Base-by-base conservation (phyloP, 352 stramenopile genomes). In the Blastocystis sp. region DNA sequence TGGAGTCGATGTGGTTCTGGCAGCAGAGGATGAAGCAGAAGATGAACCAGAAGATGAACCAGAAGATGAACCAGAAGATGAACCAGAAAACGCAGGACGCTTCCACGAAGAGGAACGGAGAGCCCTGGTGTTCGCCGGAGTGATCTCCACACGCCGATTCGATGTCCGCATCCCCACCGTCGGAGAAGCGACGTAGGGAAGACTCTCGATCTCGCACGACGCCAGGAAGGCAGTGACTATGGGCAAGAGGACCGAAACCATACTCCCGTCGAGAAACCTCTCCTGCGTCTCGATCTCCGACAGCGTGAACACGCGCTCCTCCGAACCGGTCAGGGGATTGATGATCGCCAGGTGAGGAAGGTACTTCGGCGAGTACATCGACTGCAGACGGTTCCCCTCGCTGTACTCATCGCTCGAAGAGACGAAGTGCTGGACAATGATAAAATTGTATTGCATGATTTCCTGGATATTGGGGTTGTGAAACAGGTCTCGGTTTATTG, bases 371-470 rank as follows among this genome's bases (percentile, higher is more conserved):
- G 39, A 20, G 34, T 85, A 85, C 7, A 47, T n/a, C 16, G 37
- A 18, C 16, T 53, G 26, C 26, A 85, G 54, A n/a, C 73, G 73
- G 20, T 68, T 68, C 4, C 73, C 73, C 26, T 85, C 73, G 34
- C 73, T 66, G 30, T 55, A 45, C 11, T 66, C 50, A 24, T 30
- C 26, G 56, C 68, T 34, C 26, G 26, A 24, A 37, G 16, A 8
- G n/a, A 41, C 50, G 41, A 85, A 85, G 9, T 85, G 73, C 39
- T 85, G 73, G 30, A 85, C 73, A 20, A 85, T 62, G 56, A 85
- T 85, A 50, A 85, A 85, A 20, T 85, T 85, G 6, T 45, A 26
- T 37, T 85, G 45, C 73, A 85, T 66, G 13, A 85, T 41, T 3
- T 85, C 73, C 20, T 66, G 26, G 18, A 85, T 50, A 16, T 50